phyloP scores from a whole-genome alignment of 345 rosid species.

The Rhodomyrtus tomentosa region DNA sequence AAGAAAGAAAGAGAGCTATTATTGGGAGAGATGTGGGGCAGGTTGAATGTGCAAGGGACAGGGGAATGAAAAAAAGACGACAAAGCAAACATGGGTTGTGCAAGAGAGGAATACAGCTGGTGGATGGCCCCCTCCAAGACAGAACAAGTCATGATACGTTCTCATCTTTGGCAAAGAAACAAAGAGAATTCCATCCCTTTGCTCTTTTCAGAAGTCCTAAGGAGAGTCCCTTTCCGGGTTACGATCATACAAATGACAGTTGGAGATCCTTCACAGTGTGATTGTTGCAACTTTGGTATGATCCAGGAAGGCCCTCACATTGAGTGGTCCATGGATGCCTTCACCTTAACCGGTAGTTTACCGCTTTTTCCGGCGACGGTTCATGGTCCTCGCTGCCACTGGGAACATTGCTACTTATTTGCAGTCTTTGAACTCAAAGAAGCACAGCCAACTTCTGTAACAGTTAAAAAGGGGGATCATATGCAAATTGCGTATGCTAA shows the following conservation, averaged over 20 bases:
- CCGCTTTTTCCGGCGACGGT: not conserved
- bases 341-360: not conserved
- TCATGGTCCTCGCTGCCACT: not conserved
- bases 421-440: not conserved
- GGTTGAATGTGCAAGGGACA: constrained; percentile 2
- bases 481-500: not conserved
- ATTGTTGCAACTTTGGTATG: not conserved
- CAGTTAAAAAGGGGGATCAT: not conserved
- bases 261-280: not conserved
- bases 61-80: constrained; percentile 16
- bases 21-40: constrained; percentile 19
- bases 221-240: not conserved
- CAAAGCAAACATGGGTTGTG: constrained; percentile 17
- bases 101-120: constrained; percentile 27
- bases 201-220: not conserved
- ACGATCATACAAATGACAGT: not conserved
- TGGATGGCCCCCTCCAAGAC: constrained; percentile 13
- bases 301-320: not conserved
- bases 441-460: not conserved
- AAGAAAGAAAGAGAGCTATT: not conserved
- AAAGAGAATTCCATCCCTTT: not conserved
- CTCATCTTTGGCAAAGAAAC: not conserved
- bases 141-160: not conserved
- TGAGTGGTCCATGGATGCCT: not conserved
- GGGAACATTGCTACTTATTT: not conserved